phyloP scores from a whole-genome alignment of 2,329 filamentous ascomycete genomes.

The Monilinia fructicola region DNA sequence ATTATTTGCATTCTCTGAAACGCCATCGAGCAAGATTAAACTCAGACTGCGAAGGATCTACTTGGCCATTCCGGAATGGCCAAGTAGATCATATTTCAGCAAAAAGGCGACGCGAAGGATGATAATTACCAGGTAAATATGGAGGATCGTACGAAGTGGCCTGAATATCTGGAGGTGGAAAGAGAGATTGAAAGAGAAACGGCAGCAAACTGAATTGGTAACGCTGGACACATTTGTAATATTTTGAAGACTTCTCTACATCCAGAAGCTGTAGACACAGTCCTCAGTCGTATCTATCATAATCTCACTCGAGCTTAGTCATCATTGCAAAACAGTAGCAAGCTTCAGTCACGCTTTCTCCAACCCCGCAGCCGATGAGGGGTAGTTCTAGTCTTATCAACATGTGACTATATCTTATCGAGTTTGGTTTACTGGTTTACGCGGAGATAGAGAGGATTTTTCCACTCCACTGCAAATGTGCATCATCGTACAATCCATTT shows the following conservation, averaged over 20 bases:
- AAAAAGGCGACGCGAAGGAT: neutral
- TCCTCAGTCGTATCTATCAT: neutral
- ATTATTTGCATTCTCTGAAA: neutral
- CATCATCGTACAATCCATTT: slow-evolving; percentile 8
- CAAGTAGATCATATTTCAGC: neutral
- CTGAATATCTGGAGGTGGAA: too few relatives aligned
- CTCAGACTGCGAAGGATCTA: neutral
- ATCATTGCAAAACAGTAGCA: too few relatives aligned
- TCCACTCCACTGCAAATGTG: neutral
- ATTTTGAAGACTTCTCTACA: too few relatives aligned
- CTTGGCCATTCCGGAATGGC: neutral
- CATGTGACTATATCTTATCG: neutral
- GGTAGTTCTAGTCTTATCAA: slow-evolving; percentile 8
- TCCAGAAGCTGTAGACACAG: neutral
- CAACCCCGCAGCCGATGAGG: neutral
- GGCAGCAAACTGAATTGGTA: neutral
- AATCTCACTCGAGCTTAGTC: too few relatives aligned
- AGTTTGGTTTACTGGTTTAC: neutral
- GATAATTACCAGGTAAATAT: neutral
- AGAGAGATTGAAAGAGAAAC: neutral
- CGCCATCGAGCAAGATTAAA: neutral
- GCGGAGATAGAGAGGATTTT: slow-evolving; percentile 11
- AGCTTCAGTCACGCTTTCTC: neutral
- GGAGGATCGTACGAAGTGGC: too few relatives aligned
- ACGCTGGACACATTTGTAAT: neutral